phyloP scores from a whole-genome alignment of 2,329 filamentous ascomycete genomes.

The Colletotrichum abscissum region DNA sequence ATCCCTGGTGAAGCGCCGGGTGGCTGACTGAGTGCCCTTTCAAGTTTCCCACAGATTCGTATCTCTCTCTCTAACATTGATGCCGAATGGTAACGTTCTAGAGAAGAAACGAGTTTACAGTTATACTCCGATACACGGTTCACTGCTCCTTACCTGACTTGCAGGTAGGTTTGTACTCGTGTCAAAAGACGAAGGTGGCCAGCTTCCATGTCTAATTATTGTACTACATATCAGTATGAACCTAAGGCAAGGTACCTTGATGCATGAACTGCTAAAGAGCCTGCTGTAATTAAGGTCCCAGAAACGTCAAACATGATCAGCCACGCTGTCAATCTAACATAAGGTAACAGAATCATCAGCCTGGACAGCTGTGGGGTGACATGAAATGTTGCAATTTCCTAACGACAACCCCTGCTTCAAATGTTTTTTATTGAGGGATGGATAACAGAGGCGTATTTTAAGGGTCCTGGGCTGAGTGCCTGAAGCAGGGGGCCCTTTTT shows the following conservation, averaged over 20 bases:
- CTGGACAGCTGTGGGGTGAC: constrained; percentile 17
- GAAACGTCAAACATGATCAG: constrained; percentile 4
- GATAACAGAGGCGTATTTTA: constrained; percentile 1
- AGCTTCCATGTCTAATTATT: not conserved
- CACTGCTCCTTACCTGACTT: not conserved
- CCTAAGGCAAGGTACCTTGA: not conserved
- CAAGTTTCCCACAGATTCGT: not conserved
- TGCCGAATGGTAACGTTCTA: not conserved
- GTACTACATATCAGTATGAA: not conserved
- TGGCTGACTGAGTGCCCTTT: constrained; percentile 21
- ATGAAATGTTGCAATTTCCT: constrained; percentile 20
- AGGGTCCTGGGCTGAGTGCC: constrained; percentile 24
- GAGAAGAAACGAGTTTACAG: not conserved
- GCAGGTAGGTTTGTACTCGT: no score
- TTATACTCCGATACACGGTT: not conserved
- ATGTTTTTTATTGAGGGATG: not conserved
- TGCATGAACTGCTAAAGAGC: constrained; percentile 21
- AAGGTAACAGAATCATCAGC: not conserved
- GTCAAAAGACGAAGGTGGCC: not conserved
- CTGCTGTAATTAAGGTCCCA: constrained; percentile 4
- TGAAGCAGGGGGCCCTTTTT: constrained; percentile 16
- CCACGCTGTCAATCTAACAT: not conserved
- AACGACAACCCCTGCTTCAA: not conserved
- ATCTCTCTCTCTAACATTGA: constrained; percentile 26
- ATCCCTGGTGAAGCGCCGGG: constrained; percentile 14